phyloP scores from a whole-genome alignment of 345 rosid species.

The Syzygium aromaticum region DNA sequence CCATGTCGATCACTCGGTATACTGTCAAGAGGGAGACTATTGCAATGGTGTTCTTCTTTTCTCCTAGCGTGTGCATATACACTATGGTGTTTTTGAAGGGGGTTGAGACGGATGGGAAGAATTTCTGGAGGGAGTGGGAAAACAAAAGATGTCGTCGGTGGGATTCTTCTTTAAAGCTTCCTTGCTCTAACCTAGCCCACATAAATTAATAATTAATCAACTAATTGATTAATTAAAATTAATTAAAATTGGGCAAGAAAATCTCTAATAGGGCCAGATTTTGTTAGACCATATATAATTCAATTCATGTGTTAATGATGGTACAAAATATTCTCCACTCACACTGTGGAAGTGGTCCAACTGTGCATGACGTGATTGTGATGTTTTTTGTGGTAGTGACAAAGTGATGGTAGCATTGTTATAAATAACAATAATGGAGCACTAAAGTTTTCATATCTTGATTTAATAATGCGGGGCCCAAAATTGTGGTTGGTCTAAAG shows the following conservation, averaged over 20 bases:
- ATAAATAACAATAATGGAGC: neutral
- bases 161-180: constrained; percentile 19
- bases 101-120: neutral
- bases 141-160: constrained; percentile 23
- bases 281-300: neutral
- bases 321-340: neutral
- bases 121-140: constrained; percentile 1
- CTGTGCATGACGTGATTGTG: neutral
- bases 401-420: neutral
- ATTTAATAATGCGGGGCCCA: neutral
- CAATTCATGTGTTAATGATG: neutral
- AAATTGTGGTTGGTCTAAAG: neutral
- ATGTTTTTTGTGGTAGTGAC: neutral
- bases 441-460: neutral
- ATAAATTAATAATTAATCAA: neutral
- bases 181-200: neutral
- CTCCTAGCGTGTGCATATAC: neutral
- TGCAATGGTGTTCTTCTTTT: neutral
- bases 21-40: neutral
- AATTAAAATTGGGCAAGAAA: neutral
- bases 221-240: neutral
- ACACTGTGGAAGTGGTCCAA: constrained; percentile 1
- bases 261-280: neutral
- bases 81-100: neutral
- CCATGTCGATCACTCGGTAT: constrained; percentile 24